A percentile compares a stretch with the other conserved stretches of the same genome.
phyloP scores from a whole-genome alignment of 306 rosid genomes.

The Canavalia gladiata region DNA sequence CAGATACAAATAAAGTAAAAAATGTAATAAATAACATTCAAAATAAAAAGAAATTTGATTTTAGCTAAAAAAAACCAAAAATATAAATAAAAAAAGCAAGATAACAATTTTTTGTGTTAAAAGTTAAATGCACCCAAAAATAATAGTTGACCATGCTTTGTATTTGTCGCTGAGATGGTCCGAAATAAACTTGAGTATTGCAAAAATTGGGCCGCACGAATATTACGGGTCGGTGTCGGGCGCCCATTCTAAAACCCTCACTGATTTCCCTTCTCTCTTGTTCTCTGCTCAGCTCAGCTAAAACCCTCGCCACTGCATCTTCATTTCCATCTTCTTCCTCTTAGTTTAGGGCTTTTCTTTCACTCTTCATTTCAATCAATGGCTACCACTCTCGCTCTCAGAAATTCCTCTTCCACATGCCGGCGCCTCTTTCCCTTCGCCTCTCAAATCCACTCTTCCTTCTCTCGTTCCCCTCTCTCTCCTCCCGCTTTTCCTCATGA shows the following conservation, averaged over 20 bases:
- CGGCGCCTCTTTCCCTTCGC: constrained; percentile 67
- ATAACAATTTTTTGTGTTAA: too few relatives aligned
- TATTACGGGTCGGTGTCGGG: constrained; percentile 52
- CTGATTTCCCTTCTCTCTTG: not conserved
- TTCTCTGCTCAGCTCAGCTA: constrained; percentile 43
- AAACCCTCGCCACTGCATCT: constrained; percentile 53
- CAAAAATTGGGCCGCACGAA: constrained; percentile 39
- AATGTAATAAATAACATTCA: too few relatives aligned
- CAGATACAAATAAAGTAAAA: too few relatives aligned
- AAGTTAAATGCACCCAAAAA: too few relatives aligned
- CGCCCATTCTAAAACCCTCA: constrained; percentile 45
- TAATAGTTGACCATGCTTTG: too few relatives aligned
- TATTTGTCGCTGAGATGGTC: not conserved
- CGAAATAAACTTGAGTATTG: constrained; percentile 2
- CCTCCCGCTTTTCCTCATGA: constrained; percentile 52
- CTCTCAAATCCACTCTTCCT: constrained; percentile 63
- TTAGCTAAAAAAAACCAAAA: too few relatives aligned
- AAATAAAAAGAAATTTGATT: too few relatives aligned
- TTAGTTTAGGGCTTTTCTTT: constrained; percentile 27
- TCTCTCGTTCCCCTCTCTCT: constrained; percentile 61
- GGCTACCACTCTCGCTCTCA: constrained; percentile 78
- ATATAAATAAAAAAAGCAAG: too few relatives aligned
- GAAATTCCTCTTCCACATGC: constrained; percentile 58
- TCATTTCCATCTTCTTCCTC: not conserved
- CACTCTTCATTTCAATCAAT: constrained; percentile 48